Evolutionary conservation across 805 yeast genomes (phyloP), one percentile per base, ranked within the genome.

Genomic region (Pichia cabralensis): DNA sequence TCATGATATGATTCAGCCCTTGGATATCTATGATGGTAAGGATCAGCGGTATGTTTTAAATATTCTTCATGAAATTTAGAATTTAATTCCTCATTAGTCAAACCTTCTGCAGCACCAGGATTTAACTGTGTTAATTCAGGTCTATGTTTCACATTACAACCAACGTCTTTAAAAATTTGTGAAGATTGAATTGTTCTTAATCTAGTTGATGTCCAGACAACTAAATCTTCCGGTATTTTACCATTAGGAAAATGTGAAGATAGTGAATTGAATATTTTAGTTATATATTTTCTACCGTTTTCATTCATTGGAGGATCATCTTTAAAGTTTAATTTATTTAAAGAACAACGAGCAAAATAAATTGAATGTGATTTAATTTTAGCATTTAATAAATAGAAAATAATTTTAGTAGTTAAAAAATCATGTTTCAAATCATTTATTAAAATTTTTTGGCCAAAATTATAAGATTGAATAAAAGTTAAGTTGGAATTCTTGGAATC

Each of bases 1-100:
- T 92, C 99, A 58, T 92, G 98, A 53, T 86, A 92, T 33, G 94
- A 82, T 60, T 92, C 99, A 0, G 94, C 85, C 32, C 97, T 68
- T 3, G 95, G 83, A 53, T 73, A 92, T 40, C 98, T 67, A 53
- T 80, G 89, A 58, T 92, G 96, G 52, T 92, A 92, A 2, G 96
- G 96, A 54, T 89, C 96, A 40, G 65, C 58, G 38, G 59, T 36
- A 51, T 75, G 81, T 46, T 70, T 76, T 41, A 63, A 68, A 52
- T 69, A 81, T 44, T 88, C 96, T 2, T 65, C 67, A 0, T 94
- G 92, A 51, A 63, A 84, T 42, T 64, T 62, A 25, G 54, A 52
- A 44, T 66, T 56, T 37, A 89, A 67, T 53, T 82, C 79, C 12
- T 64, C 74, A 22, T 67, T 71, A 0, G 73, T 52, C 61, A 85